phyloP scores from a whole-genome alignment of 1,284 basidiomycete genomes.

The Moesziomyces parantarcticus region DNA sequence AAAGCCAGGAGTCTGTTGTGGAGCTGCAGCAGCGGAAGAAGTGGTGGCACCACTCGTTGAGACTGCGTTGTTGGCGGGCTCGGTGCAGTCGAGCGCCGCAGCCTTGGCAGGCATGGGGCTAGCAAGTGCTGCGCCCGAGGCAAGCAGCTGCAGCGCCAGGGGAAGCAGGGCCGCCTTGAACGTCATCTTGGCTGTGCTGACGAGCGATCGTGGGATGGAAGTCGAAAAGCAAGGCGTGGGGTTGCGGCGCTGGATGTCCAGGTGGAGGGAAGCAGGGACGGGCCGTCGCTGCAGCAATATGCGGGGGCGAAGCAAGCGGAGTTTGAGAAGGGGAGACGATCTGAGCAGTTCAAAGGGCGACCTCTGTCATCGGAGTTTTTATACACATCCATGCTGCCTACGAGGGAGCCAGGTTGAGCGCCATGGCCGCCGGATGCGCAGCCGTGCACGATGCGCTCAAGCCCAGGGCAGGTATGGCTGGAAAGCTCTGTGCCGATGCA shows the following conservation, averaged over 20 bases:
- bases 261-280: slow-evolving; percentile 9
- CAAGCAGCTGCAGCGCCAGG: slow-evolving; percentile 39
- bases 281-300: slow-evolving; percentile 4
- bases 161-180: slow-evolving; percentile 22
- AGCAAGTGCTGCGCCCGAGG: slow-evolving; percentile 14
- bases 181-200: slow-evolving; percentile 7
- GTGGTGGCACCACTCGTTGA: slow-evolving; percentile 3
- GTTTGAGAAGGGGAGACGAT: slow-evolving; percentile 4
- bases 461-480: too few relatives aligned
- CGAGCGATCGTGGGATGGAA: background rate
- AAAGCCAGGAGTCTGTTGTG: slow-evolving; percentile 51
- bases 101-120: slow-evolving; percentile 20
- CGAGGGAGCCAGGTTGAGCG: background rate
- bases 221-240: background rate
- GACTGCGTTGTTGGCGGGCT: slow-evolving; percentile 4
- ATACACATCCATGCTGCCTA: slow-evolving; percentile 1
- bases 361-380: slow-evolving; percentile 10
- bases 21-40: slow-evolving; percentile 11
- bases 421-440: background rate
- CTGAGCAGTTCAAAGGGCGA: background rate
- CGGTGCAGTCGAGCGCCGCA: slow-evolving; percentile 5
- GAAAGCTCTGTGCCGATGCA: too few relatives aligned
- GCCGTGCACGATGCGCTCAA: too few relatives aligned
- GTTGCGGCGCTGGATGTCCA: background rate
- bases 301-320: slow-evolving; percentile 20